Conservation (phyloP, 2,329 filamentous ascomycete genomes). For the Hawksworthiomyces lignivorus region DNA sequence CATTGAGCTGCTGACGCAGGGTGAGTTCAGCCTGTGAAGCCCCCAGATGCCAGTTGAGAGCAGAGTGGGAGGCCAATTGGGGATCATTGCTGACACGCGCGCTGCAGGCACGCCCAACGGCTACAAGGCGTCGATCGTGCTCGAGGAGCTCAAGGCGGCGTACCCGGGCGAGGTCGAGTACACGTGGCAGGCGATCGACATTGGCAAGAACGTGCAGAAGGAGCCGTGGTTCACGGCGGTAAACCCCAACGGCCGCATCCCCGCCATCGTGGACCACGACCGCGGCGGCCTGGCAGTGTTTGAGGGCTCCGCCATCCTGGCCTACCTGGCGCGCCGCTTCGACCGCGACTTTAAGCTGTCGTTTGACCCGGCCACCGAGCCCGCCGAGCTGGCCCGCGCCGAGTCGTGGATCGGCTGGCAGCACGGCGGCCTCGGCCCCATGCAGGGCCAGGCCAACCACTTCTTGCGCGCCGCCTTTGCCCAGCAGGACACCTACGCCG, state of each 20-base stretch:
- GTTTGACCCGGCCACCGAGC: slow-evolving; percentile 18
- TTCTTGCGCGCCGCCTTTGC: slow-evolving; percentile 57
- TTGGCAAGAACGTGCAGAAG: slow-evolving; percentile 56
- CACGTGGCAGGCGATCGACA: slow-evolving; percentile 51
- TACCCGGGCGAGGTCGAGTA: slow-evolving; percentile 57
- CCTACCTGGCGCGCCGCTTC: slow-evolving; percentile 56
- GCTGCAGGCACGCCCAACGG: slow-evolving; percentile 42
- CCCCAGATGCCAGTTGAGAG: too few relatives aligned
- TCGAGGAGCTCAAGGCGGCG: slow-evolving; percentile 59
- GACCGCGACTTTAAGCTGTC: slow-evolving; percentile 18
- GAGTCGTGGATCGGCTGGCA: slow-evolving; percentile 64
- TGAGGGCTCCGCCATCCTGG: slow-evolving; percentile 52
- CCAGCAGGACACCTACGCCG: slow-evolving; percentile 61
- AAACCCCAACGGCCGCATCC: slow-evolving; percentile 58
- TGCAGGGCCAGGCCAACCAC: slow-evolving; percentile 69
- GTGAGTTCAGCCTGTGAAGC: too few relatives aligned
- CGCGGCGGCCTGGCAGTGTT: slow-evolving; percentile 57
- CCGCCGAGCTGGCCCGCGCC: slow-evolving; percentile 28
- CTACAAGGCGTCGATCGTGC: slow-evolving; percentile 50
- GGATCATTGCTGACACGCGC: neutral
- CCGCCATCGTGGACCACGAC: slow-evolving; percentile 60
- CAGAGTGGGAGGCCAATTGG: too few relatives aligned
- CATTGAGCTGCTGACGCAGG: slow-evolving; percentile 56
- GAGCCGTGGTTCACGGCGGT: slow-evolving; percentile 57
- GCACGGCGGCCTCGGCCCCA: slow-evolving; percentile 66